Percentiles rank a stretch among this genome's conserved stretches.
These are phyloP conservation scores for Salvia hispanica DNA, from an alignment of 257 asterid species.

Conservation along the genomic window DNA sequence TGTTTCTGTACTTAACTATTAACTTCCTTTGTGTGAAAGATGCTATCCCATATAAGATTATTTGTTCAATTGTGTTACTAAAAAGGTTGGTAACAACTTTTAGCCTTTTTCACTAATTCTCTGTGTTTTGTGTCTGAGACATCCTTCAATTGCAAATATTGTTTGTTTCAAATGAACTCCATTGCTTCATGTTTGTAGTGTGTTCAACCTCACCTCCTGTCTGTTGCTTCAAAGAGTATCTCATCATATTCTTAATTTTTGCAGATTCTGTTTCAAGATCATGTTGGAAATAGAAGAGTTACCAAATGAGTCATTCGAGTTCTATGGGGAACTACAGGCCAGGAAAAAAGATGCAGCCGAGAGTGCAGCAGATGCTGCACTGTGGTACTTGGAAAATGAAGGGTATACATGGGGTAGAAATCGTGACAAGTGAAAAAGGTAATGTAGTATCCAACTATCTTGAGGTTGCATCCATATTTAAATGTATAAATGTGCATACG, in stretches of 20 bases:
- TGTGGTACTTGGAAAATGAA: conserved; percentile 66
- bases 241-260: conserved; percentile 10
- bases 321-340: conserved; percentile 55
- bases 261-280: conserved; percentile 70
- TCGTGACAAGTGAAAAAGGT: conserved; percentile 3
- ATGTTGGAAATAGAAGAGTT: conserved; percentile 56
- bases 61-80: conserved; percentile 13
- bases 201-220: neutral
- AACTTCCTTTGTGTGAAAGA: neutral
- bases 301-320: conserved; percentile 47
- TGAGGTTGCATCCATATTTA: neutral
- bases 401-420: conserved; percentile 48
- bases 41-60: neutral
- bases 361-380: conserved; percentile 76
- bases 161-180: neutral
- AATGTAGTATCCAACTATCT: neutral
- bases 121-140: neutral
- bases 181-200: neutral
- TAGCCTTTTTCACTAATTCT: neutral
- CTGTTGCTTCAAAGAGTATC: conserved; percentile 1
- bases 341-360: conserved; percentile 85
- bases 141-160: neutral
- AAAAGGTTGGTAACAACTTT: neutral
- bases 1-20: conserved; percentile 8
- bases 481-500: neutral